phyloP scores from a whole-genome alignment of 1,139 yeast genomes.

The Scheffersomyces lignicola region DNA sequence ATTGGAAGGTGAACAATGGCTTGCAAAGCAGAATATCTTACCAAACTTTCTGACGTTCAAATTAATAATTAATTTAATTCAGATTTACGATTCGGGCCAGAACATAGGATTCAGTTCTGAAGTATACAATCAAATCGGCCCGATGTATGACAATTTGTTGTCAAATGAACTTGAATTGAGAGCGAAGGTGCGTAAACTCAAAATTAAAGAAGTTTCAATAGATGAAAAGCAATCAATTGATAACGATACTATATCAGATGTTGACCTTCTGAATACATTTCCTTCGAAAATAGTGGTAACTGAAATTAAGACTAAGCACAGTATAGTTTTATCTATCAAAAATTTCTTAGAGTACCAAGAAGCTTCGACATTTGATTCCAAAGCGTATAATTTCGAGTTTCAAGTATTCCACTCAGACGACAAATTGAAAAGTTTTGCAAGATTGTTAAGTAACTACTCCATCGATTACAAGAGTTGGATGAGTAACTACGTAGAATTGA shows the following conservation, averaged over 20 bases:
- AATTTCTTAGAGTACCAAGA: constrained; percentile 36
- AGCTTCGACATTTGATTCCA: constrained; percentile 8
- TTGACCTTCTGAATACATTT: constrained; percentile 45
- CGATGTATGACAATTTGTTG: constrained; percentile 29
- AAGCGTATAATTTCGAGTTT: constrained; percentile 32
- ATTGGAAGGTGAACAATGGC: constrained; percentile 52
- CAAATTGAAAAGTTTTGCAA: constrained; percentile 37
- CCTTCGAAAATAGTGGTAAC: constrained; percentile 53
- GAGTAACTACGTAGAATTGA: constrained; percentile 38
- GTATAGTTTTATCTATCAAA: constrained; percentile 44
- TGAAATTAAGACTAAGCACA: constrained; percentile 24
- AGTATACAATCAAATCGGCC: constrained; percentile 29
- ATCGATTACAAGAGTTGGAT: constrained; percentile 56
- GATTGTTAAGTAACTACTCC: constrained; percentile 36
- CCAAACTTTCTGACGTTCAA: constrained; percentile 54
- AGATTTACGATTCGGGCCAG: constrained; percentile 35
- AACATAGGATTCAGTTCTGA: constrained; percentile 29
- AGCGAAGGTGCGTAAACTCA: constrained; percentile 29
- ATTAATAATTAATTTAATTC: constrained; percentile 48
- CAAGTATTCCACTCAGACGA: constrained; percentile 55
- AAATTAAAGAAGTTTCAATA: constrained; percentile 31
- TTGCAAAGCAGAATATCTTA: constrained; percentile 45
- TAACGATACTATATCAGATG: constrained; percentile 51
- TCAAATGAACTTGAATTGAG: constrained; percentile 45
- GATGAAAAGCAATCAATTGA: constrained; percentile 32